phyloP scores from a whole-genome alignment of 2,329 filamentous ascomycete species.

The Colletotrichum truncatum region DNA sequence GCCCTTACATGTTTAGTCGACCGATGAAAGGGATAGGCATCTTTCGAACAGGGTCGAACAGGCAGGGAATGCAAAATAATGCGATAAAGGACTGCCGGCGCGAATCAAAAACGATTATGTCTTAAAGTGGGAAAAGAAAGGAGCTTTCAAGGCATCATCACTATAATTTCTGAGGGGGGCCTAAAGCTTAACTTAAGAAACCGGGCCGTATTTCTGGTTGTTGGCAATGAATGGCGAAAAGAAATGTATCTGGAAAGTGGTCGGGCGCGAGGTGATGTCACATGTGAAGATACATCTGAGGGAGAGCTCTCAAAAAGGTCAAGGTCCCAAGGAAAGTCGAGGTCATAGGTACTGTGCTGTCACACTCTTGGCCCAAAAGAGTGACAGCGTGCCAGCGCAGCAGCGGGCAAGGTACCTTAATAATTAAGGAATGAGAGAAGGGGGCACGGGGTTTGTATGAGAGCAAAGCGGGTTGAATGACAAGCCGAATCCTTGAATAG shows the following conservation, averaged over 20 bases:
- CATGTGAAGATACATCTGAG: constrained; percentile 26
- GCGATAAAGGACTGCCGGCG: constrained; percentile 5
- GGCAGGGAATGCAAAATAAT: constrained; percentile 6
- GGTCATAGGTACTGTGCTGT: constrained; percentile 1
- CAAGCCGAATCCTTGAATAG: constrained; percentile 8
- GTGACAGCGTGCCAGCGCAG: not conserved
- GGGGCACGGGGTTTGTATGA: not conserved
- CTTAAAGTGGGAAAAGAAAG: constrained; percentile 15
- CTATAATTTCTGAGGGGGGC: constrained; percentile 6
- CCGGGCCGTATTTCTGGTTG: not conserved
- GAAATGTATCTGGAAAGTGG: constrained; percentile 11
- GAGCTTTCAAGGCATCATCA: constrained; percentile 17
- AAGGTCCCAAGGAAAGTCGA: constrained; percentile 5
- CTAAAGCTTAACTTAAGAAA: constrained; percentile 19
- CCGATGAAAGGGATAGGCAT: constrained; percentile 65
- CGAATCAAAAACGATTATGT: constrained; percentile 24
- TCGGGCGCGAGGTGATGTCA: constrained; percentile 30
- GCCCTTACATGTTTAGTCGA: constrained; percentile 59
- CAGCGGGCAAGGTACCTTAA: not conserved
- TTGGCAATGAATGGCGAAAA: not conserved
- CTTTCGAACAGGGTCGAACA: constrained; percentile 31
- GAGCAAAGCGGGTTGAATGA: constrained; percentile 22
- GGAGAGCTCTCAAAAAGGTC: constrained; percentile 21
- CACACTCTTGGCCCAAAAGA: not conserved
- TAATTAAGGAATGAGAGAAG: not conserved